Conservation (phyloP, 2,329 filamentous ascomycete species). For the Alternaria longipes region DNA sequence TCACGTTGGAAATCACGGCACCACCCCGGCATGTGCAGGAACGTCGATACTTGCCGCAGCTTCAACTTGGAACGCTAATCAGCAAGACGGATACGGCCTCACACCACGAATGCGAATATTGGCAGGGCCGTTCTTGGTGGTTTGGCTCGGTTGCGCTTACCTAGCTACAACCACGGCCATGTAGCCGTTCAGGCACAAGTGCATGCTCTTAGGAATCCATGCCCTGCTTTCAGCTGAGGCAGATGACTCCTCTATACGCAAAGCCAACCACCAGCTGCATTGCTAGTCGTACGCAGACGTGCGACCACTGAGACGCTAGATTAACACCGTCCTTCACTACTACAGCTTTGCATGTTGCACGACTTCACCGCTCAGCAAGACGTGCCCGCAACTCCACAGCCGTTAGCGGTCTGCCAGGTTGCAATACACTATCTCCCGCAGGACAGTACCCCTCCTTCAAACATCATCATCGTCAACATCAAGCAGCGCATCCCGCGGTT, state of each 20-base stretch:
- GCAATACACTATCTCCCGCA: conserved; percentile 1
- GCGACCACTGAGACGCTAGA: conserved; percentile 9
- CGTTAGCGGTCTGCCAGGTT: conserved; percentile 10
- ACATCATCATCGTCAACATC: not conserved
- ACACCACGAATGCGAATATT: conserved; percentile 19
- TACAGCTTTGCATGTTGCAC: conserved; percentile 14
- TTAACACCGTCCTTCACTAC: not conserved
- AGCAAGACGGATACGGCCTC: conserved; percentile 10
- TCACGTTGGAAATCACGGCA: conserved; percentile 13
- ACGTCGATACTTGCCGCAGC: conserved; percentile 8
- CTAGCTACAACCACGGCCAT: conserved; percentile 6
- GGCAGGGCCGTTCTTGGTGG: conserved; percentile 11
- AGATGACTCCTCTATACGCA: conserved; percentile 22
- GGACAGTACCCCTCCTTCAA: conserved; percentile 11
- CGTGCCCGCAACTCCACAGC: conserved; percentile 1
- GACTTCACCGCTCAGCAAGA: conserved; percentile 22
- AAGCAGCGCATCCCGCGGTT: conserved; percentile 26
- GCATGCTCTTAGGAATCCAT: conserved; percentile 9
- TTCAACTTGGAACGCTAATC: conserved; percentile 5
- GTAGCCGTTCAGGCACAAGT: conserved; percentile 8
- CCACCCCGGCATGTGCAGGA: conserved; percentile 15
- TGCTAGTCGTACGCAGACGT: conserved; percentile 1
- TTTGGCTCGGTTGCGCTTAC: conserved; percentile 15
- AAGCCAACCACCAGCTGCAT: conserved; percentile 11
- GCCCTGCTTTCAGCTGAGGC: conserved; percentile 5